Conservation (phyloP, 305 asterid species). For the Fraxinus albicans region DNA sequence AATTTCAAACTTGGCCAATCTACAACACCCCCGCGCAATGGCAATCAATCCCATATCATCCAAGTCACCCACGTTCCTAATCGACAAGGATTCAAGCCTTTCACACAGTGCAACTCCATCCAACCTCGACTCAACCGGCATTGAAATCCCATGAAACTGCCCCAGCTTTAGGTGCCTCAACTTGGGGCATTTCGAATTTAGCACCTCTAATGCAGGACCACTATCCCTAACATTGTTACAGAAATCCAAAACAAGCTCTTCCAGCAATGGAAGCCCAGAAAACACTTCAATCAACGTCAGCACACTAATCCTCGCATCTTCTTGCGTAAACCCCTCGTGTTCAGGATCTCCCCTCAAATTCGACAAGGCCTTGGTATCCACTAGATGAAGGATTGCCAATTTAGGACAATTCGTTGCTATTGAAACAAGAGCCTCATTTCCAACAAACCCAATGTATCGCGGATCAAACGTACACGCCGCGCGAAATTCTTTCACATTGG, state of each 20-base stretch:
- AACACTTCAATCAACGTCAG: constrained; percentile 75
- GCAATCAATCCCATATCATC: constrained; percentile 87
- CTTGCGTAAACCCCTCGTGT: constrained; percentile 52
- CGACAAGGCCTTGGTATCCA: constrained; percentile 60
- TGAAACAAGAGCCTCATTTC: constrained; percentile 60
- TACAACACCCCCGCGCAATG: constrained; percentile 81
- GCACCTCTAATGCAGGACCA: constrained; percentile 79
- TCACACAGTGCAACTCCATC: constrained; percentile 82
- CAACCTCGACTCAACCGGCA: constrained; percentile 65
- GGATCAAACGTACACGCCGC: constrained; percentile 79
- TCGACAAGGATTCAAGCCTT: constrained; percentile 62
- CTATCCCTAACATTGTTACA: constrained; percentile 66
- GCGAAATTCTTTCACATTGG: constrained; percentile 54
- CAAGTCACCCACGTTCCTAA: constrained; percentile 68
- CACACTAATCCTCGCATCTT: constrained; percentile 56
- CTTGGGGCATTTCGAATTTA: constrained; percentile 61
- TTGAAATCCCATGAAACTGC: constrained; percentile 72
- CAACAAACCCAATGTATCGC: constrained; percentile 67
- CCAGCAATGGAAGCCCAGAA: constrained; percentile 66
- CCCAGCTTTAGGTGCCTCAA: constrained; percentile 71
- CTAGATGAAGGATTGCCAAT: constrained; percentile 65
- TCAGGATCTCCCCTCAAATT: constrained; percentile 54
- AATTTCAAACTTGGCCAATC: constrained; percentile 65
- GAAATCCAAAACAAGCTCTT: constrained; percentile 66
- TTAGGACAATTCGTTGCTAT: constrained; percentile 62